These are phyloP conservation scores for Gastrolobium villosum DNA, from an alignment of 306 rosid genomes.

Conservation along the genomic window DNA sequence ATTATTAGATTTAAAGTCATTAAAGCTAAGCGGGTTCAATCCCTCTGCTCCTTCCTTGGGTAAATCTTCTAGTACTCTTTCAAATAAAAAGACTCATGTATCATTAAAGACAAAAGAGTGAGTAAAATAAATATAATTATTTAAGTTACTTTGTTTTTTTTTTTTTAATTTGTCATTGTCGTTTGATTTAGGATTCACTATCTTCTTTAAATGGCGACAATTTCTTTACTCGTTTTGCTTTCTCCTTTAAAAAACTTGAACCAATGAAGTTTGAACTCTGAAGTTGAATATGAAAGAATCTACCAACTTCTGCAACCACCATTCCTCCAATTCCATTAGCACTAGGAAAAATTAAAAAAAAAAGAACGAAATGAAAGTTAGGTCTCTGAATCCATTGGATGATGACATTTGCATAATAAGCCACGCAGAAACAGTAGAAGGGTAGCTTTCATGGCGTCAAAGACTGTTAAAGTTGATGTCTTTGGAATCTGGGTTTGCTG, in stretches of 20 bases:
- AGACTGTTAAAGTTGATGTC: constrained; percentile 43
- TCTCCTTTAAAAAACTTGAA: neutral
- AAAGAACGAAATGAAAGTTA: neutral
- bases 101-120: no score
- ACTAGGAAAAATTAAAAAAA: neutral
- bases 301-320: neutral
- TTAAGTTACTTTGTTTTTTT: no score
- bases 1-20: no score
- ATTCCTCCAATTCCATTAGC: neutral
- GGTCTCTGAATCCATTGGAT: constrained; percentile 5
- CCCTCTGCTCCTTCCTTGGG: no score
- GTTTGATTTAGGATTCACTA: no score
- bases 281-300: constrained; percentile 41
- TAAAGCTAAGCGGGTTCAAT: no score
- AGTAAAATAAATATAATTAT: no score
- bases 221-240: neutral
- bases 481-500: constrained; percentile 34
- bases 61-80: no score
- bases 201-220: neutral
- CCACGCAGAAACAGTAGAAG: constrained; percentile 10
- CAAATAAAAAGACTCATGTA: no score
- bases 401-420: neutral
- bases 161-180: no score
- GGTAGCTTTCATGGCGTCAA: constrained; percentile 57
- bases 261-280: neutral